These are phyloP conservation scores for Thalassiosira hispida DNA, from an alignment of 352 stramenopile genomes.

Conservation along the genomic window DNA sequence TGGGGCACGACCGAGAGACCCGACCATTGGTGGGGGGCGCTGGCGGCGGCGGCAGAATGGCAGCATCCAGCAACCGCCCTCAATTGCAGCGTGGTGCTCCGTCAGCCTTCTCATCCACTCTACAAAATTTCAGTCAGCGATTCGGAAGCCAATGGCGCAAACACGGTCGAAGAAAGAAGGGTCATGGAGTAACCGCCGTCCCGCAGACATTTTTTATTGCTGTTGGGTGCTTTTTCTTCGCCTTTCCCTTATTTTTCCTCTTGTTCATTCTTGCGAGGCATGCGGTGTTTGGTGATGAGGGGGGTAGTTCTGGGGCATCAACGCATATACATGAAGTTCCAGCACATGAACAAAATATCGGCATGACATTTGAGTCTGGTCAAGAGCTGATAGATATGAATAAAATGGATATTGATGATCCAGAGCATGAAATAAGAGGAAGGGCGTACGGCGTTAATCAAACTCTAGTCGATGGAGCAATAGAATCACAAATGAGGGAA, in stretches of 20 bases:
- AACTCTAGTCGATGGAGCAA: slow-evolving; percentile 2
- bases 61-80: background rate
- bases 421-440: slow-evolving; percentile 15
- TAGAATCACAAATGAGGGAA: background rate
- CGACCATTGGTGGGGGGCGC: slow-evolving; percentile 29
- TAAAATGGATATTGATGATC: slow-evolving; percentile 7
- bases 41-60: slow-evolving; percentile 1
- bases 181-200: slow-evolving; percentile 19
- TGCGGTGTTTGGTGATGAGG: slow-evolving; percentile 57
- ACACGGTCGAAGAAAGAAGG: slow-evolving; percentile 25
- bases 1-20: slow-evolving; percentile 23
- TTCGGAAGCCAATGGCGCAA: slow-evolving; percentile 41
- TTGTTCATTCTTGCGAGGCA: slow-evolving; percentile 50
- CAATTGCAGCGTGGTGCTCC: background rate
- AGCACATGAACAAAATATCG: slow-evolving; percentile 14
- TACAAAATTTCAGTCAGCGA: slow-evolving; percentile 33
- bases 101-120: slow-evolving; percentile 16
- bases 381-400: too few species aligned
- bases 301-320: background rate
- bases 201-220: slow-evolving; percentile 39
- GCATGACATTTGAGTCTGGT: too few species aligned
- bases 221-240: slow-evolving; percentile 45
- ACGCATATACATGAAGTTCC: slow-evolving; percentile 48
- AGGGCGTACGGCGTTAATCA: slow-evolving; percentile 4
- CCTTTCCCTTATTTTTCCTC: slow-evolving; percentile 42